These are phyloP conservation scores for Eragrostis nindensis DNA, from an alignment of 176 grass and related monocot genomes.

Conservation along the genomic window DNA sequence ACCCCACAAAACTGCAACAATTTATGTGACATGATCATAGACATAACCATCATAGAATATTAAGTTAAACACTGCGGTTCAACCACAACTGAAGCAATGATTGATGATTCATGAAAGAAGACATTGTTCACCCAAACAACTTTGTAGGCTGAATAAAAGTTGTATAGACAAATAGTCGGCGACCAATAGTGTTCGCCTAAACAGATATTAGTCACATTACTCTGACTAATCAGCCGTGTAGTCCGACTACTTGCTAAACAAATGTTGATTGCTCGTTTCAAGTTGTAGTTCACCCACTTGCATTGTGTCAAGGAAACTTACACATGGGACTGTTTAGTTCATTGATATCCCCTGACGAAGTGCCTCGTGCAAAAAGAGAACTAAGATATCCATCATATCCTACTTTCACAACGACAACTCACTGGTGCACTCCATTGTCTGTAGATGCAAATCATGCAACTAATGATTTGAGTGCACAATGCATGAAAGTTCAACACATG, in stretches of 20 bases:
- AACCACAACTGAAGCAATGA: slow-evolving; percentile 12
- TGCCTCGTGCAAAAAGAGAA: not conserved
- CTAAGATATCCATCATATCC: not conserved
- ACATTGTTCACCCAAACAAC: not conserved
- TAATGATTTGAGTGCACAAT: not conserved
- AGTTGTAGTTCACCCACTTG: not conserved
- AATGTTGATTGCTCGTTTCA: not conserved
- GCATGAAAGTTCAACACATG: not conserved
- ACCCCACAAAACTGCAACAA: not conserved
- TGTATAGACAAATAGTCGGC: not conserved
- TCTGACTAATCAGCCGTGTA: not conserved
- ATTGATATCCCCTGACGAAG: not conserved
- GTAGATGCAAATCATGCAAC: not conserved
- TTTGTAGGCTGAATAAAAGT: no score
- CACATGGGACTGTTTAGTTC: not conserved
- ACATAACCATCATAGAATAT: slow-evolving; percentile 12
- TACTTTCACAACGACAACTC: not conserved
- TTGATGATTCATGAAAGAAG: not conserved
- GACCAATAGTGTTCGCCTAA: not conserved
- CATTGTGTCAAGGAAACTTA: not conserved
- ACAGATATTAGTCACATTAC: not conserved
- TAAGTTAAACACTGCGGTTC: slow-evolving; percentile 6
- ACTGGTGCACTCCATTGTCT: not conserved
- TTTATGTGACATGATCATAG: not conserved
- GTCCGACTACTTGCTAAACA: not conserved